Percentiles rank a stretch among this genome's conserved stretches.
Evolutionary conservation across 176 grass and related monocot genomes (phyloP).

Genomic region (Alopecurus myosuroides): DNA sequence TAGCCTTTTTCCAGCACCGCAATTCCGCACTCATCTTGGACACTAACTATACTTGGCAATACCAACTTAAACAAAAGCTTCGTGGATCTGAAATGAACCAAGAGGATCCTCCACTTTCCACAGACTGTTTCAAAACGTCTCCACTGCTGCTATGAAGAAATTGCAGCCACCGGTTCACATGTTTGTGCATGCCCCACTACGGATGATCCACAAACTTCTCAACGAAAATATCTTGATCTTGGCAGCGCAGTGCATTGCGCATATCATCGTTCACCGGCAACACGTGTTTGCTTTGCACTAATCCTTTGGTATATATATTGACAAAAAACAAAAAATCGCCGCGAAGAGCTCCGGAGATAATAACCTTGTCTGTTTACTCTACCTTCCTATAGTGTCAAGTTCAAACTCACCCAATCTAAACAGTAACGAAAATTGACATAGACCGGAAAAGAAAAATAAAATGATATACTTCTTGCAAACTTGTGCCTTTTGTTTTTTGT

Average conservation of each 20-base stretch:
- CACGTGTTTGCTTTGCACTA: neutral
- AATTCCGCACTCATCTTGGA: conserved; percentile 13
- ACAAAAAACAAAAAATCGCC: neutral
- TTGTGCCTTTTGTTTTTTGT: neutral
- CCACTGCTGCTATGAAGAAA: conserved; percentile 32
- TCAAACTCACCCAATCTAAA: neutral
- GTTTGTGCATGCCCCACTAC: conserved; percentile 38
- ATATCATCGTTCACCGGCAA: neutral
- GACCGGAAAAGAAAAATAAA: neutral
- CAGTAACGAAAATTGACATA: neutral
- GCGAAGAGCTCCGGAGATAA: neutral
- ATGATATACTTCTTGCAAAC: neutral
- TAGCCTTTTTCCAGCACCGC: neutral
- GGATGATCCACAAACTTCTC: conserved; percentile 27
- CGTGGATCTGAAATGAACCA: neutral
- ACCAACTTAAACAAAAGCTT: conserved; percentile 2
- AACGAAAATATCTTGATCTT: conserved; percentile 23
- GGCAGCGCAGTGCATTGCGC: neutral
- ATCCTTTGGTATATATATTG: neutral
- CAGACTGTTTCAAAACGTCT: neutral
- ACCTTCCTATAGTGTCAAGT: neutral
- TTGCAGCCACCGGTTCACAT: conserved; percentile 23
- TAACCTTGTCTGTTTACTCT: neutral
- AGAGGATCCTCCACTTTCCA: conserved; percentile 22
- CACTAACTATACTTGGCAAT: neutral